A percentile compares a stretch with the other conserved stretches of the same genome.
Evolutionary conservation across 305 asterid genomes (phyloP).

Genomic region (Nicotiana rustica): DNA sequence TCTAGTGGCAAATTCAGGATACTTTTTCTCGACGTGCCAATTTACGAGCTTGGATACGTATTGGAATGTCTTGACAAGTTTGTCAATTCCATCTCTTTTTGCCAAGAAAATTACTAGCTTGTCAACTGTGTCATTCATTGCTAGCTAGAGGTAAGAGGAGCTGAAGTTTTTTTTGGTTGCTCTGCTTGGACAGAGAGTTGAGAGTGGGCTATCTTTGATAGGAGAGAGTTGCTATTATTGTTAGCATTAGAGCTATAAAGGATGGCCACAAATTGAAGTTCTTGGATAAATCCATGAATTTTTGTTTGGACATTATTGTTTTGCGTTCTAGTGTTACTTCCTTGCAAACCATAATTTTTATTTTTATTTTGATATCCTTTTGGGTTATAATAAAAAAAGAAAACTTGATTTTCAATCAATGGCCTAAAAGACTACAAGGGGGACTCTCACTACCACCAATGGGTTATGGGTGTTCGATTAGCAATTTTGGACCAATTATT

Average conservation of each 20-base stretch:
- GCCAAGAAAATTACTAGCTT: slow-evolving; percentile 84
- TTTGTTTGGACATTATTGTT: slow-evolving; percentile 31
- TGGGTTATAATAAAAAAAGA: neutral
- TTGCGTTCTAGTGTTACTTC: slow-evolving; percentile 21
- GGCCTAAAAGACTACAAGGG: slow-evolving; percentile 15
- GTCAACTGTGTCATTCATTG: slow-evolving; percentile 82
- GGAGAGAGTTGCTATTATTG: neutral
- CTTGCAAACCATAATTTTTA: slow-evolving; percentile 6
- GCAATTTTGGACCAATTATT: neutral
- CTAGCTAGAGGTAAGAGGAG: neutral
- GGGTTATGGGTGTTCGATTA: too few relatives aligned
- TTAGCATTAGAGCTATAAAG: slow-evolving; percentile 17
- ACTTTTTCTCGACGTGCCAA: slow-evolving; percentile 61
- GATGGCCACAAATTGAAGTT: slow-evolving; percentile 28
- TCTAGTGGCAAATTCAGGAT: slow-evolving; percentile 61
- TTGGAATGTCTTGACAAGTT: slow-evolving; percentile 90
- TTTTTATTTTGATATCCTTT: slow-evolving; percentile 7
- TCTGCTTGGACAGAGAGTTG: slow-evolving; percentile 3
- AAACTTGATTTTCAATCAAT: slow-evolving; percentile 5
- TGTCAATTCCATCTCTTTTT: slow-evolving; percentile 93
- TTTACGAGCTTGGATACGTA: slow-evolving; percentile 83
- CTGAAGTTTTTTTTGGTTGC: neutral
- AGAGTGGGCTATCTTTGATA: slow-evolving; percentile 23
- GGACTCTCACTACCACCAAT: neutral
- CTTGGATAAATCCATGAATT: slow-evolving; percentile 25